These are phyloP conservation scores for Sphaerosporella brunnea DNA, from an alignment of 495 filamentous ascomycete species.

Conservation along the genomic window DNA sequence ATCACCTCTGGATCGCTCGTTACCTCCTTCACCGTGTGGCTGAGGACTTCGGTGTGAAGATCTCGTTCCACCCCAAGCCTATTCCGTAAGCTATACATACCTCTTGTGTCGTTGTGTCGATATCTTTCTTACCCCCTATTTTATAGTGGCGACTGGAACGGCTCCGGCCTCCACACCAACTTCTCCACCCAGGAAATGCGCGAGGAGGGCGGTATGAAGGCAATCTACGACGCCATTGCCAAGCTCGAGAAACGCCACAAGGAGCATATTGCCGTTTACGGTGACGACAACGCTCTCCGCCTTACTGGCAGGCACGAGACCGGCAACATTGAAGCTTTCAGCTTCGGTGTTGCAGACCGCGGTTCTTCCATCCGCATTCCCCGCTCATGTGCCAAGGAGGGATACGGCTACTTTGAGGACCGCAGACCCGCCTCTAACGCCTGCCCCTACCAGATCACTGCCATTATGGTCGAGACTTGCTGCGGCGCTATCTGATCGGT, in stretches of 20 bases:
- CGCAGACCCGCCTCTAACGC: conserved; percentile 87
- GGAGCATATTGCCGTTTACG: conserved; percentile 96
- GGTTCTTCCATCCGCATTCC: conserved; percentile 89
- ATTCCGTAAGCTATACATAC: conserved; percentile 57
- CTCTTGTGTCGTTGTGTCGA: too few relatives aligned
- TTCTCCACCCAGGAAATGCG: conserved; percentile 79
- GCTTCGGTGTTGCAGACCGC: conserved; percentile 89
- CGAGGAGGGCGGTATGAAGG: conserved; percentile 82
- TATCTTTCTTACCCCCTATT: too few relatives aligned
- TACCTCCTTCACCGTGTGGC: conserved; percentile 93
- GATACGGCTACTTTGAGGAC: conserved; percentile 97
- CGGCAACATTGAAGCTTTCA: conserved; percentile 80
- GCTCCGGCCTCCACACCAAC: conserved; percentile 83
- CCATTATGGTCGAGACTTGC: conserved; percentile 48
- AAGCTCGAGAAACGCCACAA: conserved; percentile 74
- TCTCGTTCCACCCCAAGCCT: conserved; percentile 93
- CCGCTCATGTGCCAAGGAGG: conserved; percentile 72
- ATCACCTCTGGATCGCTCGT: conserved; percentile 93
- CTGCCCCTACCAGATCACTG: conserved; percentile 91
- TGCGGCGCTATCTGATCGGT: conserved; percentile 6
- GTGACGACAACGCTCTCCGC: conserved; percentile 76
- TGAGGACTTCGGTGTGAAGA: conserved; percentile 91
- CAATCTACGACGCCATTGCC: conserved; percentile 69
- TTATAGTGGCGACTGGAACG: conserved; percentile 81
- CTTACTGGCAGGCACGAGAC: conserved; percentile 96